Base-by-base conservation (phyloP, 495 filamentous ascomycete species). In the Extremus antarcticus region DNA sequence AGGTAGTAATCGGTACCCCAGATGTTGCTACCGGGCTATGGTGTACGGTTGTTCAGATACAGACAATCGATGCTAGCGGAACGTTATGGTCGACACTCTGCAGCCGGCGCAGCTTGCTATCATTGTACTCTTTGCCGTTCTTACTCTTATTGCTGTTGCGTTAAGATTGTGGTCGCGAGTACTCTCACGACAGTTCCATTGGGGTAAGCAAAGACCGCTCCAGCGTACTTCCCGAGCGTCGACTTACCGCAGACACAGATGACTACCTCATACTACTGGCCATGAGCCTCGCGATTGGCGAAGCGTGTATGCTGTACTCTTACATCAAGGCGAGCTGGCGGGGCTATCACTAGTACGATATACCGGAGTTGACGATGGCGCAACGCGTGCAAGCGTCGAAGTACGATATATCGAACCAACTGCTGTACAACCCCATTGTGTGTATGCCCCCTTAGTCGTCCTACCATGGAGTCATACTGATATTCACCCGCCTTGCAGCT, bases 341-440 rank as follows among this genome's bases (percentile, higher is more conserved):
- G 10, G 61, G 61, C n/a, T 60, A 63, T 41, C 61, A 63, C 49
- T 35, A 25, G 21, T 39, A 38, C 17, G 61, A 63, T 32, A 22
- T 60, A 17, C 57, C 54, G 7, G 53, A 57, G 25, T 53, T 56
- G 23, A 54, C 49, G 1, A 13, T 53, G 8, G 48, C 48, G 3
- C 46, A 65, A 29, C 49, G 54, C 20, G 49, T 60, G 3, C 16
- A 25, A 10, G 51, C 47, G 1, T 13, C 54, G 22, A 64, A 65
- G 39, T 58, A 49, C 35, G 57, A 77, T 55, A 78, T 77, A 23
- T 75, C 75, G 2, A 74, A 78, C 19, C 79, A 84, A 59, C 71
- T 83, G 25, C 62, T 84, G 21, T 85, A 85, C 62, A 83, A 84
- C 56, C 81, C 80, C 0, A 75, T 81, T 53, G 66, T 86, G 35